A percentile compares a stretch with the other conserved stretches of the same genome.
Conservation (phyloP, 2,329 filamentous ascomycete species). For the Cercospora citrullina region DNA sequence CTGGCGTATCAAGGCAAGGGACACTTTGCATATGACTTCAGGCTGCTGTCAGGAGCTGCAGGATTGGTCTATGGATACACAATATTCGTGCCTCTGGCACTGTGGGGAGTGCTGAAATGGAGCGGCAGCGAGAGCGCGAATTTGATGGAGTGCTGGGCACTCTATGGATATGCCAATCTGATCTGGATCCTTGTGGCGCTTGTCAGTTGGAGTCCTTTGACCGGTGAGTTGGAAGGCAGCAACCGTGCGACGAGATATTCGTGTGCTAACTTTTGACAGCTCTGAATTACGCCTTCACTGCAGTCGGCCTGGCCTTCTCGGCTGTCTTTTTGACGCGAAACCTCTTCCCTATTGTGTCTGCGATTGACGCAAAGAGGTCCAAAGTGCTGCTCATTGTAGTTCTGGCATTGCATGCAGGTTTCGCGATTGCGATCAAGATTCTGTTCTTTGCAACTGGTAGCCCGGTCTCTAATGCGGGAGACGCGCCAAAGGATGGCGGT, state of each 20-base stretch:
- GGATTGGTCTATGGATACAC: slow-evolving; percentile 97
- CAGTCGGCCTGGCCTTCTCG: slow-evolving; percentile 78
- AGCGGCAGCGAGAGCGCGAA: slow-evolving; percentile 93
- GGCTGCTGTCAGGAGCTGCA: slow-evolving; percentile 81
- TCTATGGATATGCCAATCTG: slow-evolving; percentile 95
- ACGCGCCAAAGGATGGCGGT: slow-evolving; percentile 12
- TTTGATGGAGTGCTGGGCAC: slow-evolving; percentile 88
- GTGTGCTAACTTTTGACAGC: slow-evolving; percentile 42
- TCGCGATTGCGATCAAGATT: slow-evolving; percentile 92
- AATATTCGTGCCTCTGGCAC: slow-evolving; percentile 71
- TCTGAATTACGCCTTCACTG: slow-evolving; percentile 93
- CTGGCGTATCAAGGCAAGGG: slow-evolving; percentile 65
- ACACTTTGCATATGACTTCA: slow-evolving; percentile 89
- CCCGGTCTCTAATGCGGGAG: slow-evolving; percentile 37
- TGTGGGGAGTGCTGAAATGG: slow-evolving; percentile 90
- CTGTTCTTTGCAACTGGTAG: slow-evolving; percentile 76
- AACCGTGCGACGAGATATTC: no score
- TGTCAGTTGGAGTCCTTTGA: slow-evolving; percentile 84
- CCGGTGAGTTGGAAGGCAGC: slow-evolving; percentile 47
- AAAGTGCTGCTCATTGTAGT: slow-evolving; percentile 84
- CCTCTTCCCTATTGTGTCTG: slow-evolving; percentile 79
- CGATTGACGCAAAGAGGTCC: slow-evolving; percentile 87
- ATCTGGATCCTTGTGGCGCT: slow-evolving; percentile 96
- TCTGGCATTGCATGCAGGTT: slow-evolving; percentile 79
- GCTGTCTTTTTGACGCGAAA: slow-evolving; percentile 82